phyloP scores from a whole-genome alignment of 2,329 filamentous ascomycete species.

The Plenodomus lindquistii region DNA sequence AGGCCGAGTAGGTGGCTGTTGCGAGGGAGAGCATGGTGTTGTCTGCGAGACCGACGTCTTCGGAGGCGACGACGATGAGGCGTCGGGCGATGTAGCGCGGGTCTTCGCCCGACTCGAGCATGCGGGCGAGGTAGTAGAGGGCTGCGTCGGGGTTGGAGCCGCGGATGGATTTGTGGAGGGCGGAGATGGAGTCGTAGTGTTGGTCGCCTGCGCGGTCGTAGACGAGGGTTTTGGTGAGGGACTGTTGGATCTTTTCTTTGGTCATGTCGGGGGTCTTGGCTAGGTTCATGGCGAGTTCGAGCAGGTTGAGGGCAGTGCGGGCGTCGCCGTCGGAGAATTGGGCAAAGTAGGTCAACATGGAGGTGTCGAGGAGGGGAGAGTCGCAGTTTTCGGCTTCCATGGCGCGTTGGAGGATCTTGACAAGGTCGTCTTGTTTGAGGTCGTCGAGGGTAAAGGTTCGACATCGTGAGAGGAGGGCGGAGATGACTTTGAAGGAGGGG shows the following conservation, averaged over 20 bases:
- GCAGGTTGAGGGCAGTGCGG: constrained; percentile 85
- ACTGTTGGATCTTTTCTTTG: constrained; percentile 74
- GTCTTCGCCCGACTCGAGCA: constrained; percentile 94
- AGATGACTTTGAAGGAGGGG: constrained; percentile 89
- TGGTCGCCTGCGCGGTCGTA: constrained; percentile 95
- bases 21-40: constrained; percentile 81
- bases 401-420: constrained; percentile 75
- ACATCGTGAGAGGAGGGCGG: constrained; percentile 84
- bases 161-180: constrained; percentile 93
- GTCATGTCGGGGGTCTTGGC: constrained; percentile 68
- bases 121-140: constrained; percentile 91
- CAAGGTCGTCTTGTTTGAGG: constrained; percentile 72
- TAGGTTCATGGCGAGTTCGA: constrained; percentile 85
- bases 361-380: constrained; percentile 70
- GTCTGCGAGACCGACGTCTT: constrained; percentile 91
- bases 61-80: constrained; percentile 91
- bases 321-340: constrained; percentile 91
- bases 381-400: constrained; percentile 61
- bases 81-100: constrained; percentile 89
- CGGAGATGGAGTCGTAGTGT: constrained; percentile 96
- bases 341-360: constrained; percentile 79
- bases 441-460: constrained; percentile 85
- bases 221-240: constrained; percentile 87
- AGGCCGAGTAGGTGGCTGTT: constrained; percentile 81
- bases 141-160: constrained; percentile 85